Evolutionary conservation across 192 early-diverging fungal genomes (phyloP).

Genomic region (Coemansia sp.): DNA sequence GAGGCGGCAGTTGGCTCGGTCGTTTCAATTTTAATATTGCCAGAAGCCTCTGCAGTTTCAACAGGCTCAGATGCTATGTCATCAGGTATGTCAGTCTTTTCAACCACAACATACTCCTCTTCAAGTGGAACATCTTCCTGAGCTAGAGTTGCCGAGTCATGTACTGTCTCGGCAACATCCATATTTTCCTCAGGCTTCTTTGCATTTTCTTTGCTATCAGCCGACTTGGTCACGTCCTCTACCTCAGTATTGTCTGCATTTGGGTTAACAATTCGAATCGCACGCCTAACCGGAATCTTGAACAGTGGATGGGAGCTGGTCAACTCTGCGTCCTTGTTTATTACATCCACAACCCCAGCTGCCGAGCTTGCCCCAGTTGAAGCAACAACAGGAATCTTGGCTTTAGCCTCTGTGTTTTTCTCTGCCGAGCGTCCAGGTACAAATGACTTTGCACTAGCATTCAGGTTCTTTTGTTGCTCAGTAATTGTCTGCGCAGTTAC

Average conservation of each 20-base stretch:
- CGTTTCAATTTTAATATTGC: not conserved
- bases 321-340: not conserved
- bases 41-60: not conserved
- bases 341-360: not conserved
- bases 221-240: not conserved
- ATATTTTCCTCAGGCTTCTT: not conserved
- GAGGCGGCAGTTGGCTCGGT: not conserved
- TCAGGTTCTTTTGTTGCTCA: not conserved
- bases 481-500: not conserved
- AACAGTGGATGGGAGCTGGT: constrained; percentile 21
- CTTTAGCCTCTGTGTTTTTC: not conserved
- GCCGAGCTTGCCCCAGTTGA: not conserved
- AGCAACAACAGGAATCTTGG: not conserved
- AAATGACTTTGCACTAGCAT: not conserved
- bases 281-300: constrained; percentile 35
- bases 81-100: not conserved
- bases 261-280: constrained; percentile 44
- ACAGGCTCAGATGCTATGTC: not conserved
- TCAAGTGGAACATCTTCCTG: too few species aligned
- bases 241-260: constrained; percentile 16
- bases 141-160: too few species aligned
- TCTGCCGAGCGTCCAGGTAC: not conserved
- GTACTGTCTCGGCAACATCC: too few species aligned
- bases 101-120: not conserved
- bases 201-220: not conserved